Base-by-base conservation (phyloP, 73 alveolate genomes). In the Paramecium octaurelia region DNA sequence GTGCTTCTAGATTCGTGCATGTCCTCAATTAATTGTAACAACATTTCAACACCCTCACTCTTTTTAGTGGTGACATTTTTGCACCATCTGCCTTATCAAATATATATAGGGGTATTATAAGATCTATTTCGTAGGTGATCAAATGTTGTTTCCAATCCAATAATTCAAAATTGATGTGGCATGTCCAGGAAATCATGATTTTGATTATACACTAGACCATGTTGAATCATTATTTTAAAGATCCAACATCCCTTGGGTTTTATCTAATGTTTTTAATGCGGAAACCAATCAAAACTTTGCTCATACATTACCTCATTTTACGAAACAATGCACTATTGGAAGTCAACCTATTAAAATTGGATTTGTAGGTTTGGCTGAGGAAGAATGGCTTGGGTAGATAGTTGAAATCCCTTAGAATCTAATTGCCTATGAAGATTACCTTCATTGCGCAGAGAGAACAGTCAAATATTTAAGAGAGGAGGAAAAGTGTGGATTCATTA, bases 41-140 rank as follows among this genome's bases (percentile, higher is more conserved):
- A 29, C 31, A 60, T 43, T 75, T 92, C 35, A 71, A 76, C 2
- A 92, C 94, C 0, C 58, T 96, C 1, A 85, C 94, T 24, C 87
- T 96, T n/a, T 96, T 96, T 88, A 92, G 97, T 88, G 98, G 98
- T 83, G 98, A 96, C 85, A 38, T 95, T 11, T 96, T 96, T 85
- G 85, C 96, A 29, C 98, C 98, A 73, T 96, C 98, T 11, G 92
- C 94, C 27, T 88, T 96, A 27, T 73, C 95, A 8, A 92, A 89
- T 8, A 77, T 94, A 31, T 93, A 89, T 46, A 90, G 84, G 12
- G 84, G 84, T 64, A 64, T 1, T 7, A 14, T 64, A 21, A 4
- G 12, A 11, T 14, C 24, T 64, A 11, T 9, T 31, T 7, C 2
- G 2, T 89, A 48, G 98, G 98, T 18, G 95, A 94, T 58, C 71